phyloP scores from a whole-genome alignment of 2,329 filamentous ascomycete genomes.

The Myriosclerotinia duriaeana region DNA sequence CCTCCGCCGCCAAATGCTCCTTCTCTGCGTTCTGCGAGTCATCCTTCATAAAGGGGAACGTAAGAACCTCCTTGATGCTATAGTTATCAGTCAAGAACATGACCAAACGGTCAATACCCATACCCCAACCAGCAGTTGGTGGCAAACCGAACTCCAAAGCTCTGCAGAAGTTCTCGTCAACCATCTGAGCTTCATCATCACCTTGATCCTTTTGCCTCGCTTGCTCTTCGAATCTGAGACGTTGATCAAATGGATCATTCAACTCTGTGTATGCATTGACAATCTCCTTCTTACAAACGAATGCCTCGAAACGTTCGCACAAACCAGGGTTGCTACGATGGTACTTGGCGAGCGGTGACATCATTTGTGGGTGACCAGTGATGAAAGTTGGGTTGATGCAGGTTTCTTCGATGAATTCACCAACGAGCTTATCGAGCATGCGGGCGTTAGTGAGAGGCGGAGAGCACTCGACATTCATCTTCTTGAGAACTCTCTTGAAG shows the following conservation, averaged over 20 bases:
- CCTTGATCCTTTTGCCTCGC: conserved; percentile 93
- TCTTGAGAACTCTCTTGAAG: conserved; percentile 78
- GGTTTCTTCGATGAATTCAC: conserved; percentile 92
- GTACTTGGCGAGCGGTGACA: conserved; percentile 96
- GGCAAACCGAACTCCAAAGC: conserved; percentile 88
- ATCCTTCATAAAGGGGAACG: conserved; percentile 98
- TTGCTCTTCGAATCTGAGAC: conserved; percentile 90
- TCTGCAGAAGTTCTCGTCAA: conserved; percentile 94
- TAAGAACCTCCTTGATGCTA: conserved; percentile 91
- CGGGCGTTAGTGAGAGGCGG: conserved; percentile 89
- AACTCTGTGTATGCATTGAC: conserved; percentile 95
- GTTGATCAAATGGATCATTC: conserved; percentile 94
- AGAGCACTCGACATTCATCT: conserved; percentile 85
- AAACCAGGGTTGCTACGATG: conserved; percentile 79
- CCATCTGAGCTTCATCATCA: conserved; percentile 92
- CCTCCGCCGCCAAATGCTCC: conserved; percentile 58
- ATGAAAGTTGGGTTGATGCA: conserved; percentile 94
- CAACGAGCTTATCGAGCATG: conserved; percentile 93
- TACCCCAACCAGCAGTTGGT: conserved; percentile 92
- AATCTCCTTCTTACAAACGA: conserved; percentile 96
- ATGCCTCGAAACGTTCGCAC: conserved; percentile 96
- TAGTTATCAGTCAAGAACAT: conserved; percentile 98
- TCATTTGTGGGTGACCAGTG: conserved; percentile 79
- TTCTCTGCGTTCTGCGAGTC: conserved; percentile 54
- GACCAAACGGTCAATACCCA: conserved; percentile 90